phyloP scores from a whole-genome alignment of 2,329 filamentous ascomycete species.

The Ceratocystiopsis brevicomis region DNA sequence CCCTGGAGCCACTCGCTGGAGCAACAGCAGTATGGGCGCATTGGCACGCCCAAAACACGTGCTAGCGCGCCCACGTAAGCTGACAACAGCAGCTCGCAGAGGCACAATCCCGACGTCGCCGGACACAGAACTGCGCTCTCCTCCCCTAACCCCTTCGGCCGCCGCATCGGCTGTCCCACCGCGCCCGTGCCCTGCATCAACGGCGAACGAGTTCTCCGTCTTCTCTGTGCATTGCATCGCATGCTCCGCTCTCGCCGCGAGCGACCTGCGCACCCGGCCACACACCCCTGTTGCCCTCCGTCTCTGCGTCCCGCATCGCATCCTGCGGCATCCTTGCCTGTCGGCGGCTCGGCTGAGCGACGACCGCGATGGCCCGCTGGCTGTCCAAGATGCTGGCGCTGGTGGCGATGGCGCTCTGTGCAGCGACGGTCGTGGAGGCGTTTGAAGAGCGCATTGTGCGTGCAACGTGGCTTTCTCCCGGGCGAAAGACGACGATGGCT shows the following conservation, averaged over 20 bases:
- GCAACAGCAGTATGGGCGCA: neutral
- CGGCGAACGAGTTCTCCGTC: too few species aligned
- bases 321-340: neutral
- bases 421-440: conserved; percentile 23
- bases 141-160: too few species aligned
- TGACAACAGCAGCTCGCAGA: too few species aligned
- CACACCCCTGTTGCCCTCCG: too few species aligned
- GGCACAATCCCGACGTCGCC: too few species aligned
- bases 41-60: neutral
- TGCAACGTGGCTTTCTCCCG: too few species aligned
- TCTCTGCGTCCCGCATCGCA: neutral
- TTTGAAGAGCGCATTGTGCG: conserved; percentile 40
- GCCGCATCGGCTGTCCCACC: too few species aligned
- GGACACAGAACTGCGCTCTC: too few species aligned
- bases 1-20: neutral
- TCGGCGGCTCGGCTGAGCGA: neutral
- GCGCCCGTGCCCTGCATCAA: too few species aligned
- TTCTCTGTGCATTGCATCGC: too few species aligned
- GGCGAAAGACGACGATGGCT: neutral
- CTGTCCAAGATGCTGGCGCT: conserved; percentile 25
- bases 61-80: conserved; percentile 5
- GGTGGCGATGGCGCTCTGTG: conserved; percentile 35
- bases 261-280: too few species aligned
- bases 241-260: too few species aligned
- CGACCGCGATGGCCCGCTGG: conserved; percentile 32